These are phyloP conservation scores for Phylloporus rhodoxanthus DNA, from an alignment of 768 basidiomycete genomes.

Conservation along the genomic window DNA sequence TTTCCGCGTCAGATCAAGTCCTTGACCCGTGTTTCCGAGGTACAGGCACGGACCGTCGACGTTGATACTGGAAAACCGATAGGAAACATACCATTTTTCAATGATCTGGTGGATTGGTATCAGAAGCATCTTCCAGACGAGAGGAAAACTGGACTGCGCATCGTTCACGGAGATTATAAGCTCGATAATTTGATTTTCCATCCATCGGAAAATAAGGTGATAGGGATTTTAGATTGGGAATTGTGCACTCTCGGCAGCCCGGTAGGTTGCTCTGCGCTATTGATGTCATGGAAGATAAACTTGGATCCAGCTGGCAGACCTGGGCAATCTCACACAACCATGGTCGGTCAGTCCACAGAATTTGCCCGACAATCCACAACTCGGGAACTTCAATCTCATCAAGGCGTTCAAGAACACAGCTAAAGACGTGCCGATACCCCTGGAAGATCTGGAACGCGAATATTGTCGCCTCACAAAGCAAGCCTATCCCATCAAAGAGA, in stretches of 20 bases:
- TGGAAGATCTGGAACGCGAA: conserved; percentile 75
- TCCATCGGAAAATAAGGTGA: conserved; percentile 82
- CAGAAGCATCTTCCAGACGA: conserved; percentile 70
- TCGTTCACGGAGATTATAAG: conserved; percentile 98
- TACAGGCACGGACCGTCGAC: conserved; percentile 66
- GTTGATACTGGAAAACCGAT: conserved; percentile 52
- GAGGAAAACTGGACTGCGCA: conserved; percentile 63
- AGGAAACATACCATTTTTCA: conserved; percentile 72
- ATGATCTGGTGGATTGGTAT: conserved; percentile 76
- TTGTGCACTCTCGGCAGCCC: conserved; percentile 92
- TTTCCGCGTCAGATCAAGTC: conserved; percentile 94
- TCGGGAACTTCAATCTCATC: conserved; percentile 28
- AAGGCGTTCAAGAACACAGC: conserved; percentile 61
- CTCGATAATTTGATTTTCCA: conserved; percentile 97
- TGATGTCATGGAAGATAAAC: not conserved
- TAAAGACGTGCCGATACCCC: conserved; percentile 51
- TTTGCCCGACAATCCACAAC: conserved; percentile 26
- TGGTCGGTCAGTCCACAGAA: conserved; percentile 56
- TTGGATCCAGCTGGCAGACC: conserved; percentile 63
- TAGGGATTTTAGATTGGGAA: conserved; percentile 97
- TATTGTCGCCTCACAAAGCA: conserved; percentile 64
- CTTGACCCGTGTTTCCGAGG: conserved; percentile 71
- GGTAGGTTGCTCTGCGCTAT: conserved; percentile 39
- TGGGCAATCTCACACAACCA: conserved; percentile 84
- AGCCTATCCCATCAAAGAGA: conserved; percentile 70